These are phyloP conservation scores for Candida cerambycidarum DNA, from an alignment of 805 yeast species.

Conservation along the genomic window DNA sequence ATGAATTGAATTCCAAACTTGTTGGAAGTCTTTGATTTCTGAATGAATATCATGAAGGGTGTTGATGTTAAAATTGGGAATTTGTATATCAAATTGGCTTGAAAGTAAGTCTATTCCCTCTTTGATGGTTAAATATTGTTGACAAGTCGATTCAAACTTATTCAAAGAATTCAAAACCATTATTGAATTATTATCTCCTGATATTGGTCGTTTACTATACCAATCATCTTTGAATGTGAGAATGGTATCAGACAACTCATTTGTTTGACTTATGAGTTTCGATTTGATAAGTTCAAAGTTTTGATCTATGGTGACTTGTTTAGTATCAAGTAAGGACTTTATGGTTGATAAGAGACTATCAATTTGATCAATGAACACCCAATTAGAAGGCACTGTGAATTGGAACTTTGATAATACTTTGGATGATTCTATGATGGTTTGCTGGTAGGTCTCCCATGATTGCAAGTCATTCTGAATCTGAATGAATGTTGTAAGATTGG, in stretches of 20 bases:
- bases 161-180: slow-evolving; percentile 43
- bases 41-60: slow-evolving; percentile 32
- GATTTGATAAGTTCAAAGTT: slow-evolving; percentile 44
- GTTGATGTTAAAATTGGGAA: slow-evolving; percentile 10
- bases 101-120: slow-evolving; percentile 8
- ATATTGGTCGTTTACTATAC: slow-evolving; percentile 48
- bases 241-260: slow-evolving; percentile 32
- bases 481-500: slow-evolving; percentile 10
- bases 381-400: slow-evolving; percentile 48
- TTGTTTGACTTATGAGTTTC: slow-evolving; percentile 41
- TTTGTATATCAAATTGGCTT: slow-evolving; percentile 1
- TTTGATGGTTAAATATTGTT: slow-evolving; percentile 3
- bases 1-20: slow-evolving; percentile 65
- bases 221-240: slow-evolving; percentile 41
- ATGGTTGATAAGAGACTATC: slow-evolving; percentile 48
- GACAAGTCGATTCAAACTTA: slow-evolving; percentile 20
- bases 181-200: slow-evolving; percentile 41
- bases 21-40: slow-evolving; percentile 56
- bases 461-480: slow-evolving; percentile 5
- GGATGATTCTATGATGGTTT: slow-evolving; percentile 2
- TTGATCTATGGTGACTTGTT: slow-evolving; percentile 37
- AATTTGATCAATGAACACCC: slow-evolving; percentile 66
- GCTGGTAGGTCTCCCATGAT: slow-evolving; percentile 9
- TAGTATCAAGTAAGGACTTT: slow-evolving; percentile 32
- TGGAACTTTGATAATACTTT: slow-evolving; percentile 10